Evolutionary conservation across 805 yeast species (phyloP).

Genomic region (Yamadazyma nakazawae): DNA sequence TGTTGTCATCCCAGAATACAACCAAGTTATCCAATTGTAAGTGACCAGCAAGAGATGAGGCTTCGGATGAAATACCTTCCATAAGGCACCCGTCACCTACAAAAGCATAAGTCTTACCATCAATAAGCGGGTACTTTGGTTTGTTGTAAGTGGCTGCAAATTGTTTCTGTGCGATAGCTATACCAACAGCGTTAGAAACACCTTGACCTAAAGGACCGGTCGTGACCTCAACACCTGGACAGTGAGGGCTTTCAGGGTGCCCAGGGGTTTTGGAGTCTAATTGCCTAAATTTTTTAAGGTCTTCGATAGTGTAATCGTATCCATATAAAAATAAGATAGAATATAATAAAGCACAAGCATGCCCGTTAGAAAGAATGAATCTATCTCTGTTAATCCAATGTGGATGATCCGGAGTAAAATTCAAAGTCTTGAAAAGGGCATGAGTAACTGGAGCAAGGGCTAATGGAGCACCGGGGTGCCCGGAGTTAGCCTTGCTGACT

Average conservation of each 20-base stretch:
- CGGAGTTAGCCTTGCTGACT: slow-evolving; percentile 85
- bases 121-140: slow-evolving; percentile 70
- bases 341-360: slow-evolving; percentile 89
- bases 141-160: slow-evolving; percentile 91
- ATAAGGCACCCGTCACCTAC: slow-evolving; percentile 97
- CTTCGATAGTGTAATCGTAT: slow-evolving; percentile 75
- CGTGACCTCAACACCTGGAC: slow-evolving; percentile 94
- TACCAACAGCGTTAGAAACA: slow-evolving; percentile 91
- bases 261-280: slow-evolving; percentile 92
- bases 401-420: slow-evolving; percentile 87
- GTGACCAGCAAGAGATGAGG: slow-evolving; percentile 94
- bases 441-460: slow-evolving; percentile 97
- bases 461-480: slow-evolving; percentile 99
- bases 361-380: slow-evolving; percentile 94
- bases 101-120: slow-evolving; percentile 73
- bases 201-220: slow-evolving; percentile 99
- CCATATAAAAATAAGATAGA: slow-evolving; percentile 83
- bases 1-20: slow-evolving; percentile 95
- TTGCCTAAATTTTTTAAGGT: slow-evolving; percentile 87
- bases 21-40: slow-evolving; percentile 88
- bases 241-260: slow-evolving; percentile 84
- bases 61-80: slow-evolving; percentile 97
- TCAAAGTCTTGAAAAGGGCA: slow-evolving; percentile 75
- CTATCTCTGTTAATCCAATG: slow-evolving; percentile 93
- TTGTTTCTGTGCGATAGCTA: slow-evolving; percentile 92